Evolutionary conservation across 2,329 filamentous ascomycete species (phyloP).

Genomic region (Ceratocystis ficicola): DNA sequence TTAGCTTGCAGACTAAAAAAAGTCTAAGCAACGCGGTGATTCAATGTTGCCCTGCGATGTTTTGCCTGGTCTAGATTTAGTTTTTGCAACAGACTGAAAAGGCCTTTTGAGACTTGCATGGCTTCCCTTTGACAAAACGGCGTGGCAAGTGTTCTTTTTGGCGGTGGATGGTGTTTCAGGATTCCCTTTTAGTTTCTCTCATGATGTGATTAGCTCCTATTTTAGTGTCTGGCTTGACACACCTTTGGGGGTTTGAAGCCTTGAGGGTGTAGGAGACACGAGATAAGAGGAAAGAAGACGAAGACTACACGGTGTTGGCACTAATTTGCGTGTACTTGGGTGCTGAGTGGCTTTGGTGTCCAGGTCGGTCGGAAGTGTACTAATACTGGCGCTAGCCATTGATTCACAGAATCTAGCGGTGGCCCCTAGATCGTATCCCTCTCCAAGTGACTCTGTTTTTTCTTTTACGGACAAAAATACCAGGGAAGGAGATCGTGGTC

Average conservation of each 20-base stretch:
- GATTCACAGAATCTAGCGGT: background rate
- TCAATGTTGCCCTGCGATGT: no score
- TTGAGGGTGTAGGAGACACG: background rate
- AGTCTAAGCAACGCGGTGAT: background rate
- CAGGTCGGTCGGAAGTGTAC: background rate
- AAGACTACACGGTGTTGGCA: background rate
- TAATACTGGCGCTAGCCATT: background rate
- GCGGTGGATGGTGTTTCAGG: background rate
- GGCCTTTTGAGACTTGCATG: no score
- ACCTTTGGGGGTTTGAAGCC: background rate
- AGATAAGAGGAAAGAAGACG: background rate
- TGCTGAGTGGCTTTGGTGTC: background rate
- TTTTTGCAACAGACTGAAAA: no score
- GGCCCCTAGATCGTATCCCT: background rate
- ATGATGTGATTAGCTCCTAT: background rate
- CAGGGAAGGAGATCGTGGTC: background rate
- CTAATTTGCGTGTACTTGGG: background rate
- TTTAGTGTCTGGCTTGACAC: background rate
- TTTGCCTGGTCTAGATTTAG: no score
- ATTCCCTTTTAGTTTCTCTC: slow-evolving; percentile 5
- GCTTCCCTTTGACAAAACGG: no score
- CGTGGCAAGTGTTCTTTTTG: background rate
- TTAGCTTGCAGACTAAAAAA: no score
- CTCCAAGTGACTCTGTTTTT: background rate
- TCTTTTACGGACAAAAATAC: background rate